Evolutionary conservation across 805 yeast species (phyloP).

Genomic region (Sporopachydermia lactativora): DNA sequence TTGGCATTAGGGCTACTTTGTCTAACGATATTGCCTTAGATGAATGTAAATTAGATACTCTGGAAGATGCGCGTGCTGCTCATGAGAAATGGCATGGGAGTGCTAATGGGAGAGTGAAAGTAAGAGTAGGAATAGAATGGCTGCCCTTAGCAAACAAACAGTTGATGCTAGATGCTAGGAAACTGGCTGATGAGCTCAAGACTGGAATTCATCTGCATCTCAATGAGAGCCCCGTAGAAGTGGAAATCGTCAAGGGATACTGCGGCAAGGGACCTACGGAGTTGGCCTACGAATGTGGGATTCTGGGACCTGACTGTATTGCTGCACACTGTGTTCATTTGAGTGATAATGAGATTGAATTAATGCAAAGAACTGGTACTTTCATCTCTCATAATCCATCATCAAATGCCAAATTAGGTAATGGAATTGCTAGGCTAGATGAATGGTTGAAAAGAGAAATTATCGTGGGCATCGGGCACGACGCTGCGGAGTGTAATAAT

Average conservation of each 20-base stretch:
- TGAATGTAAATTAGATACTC: constrained; percentile 4
- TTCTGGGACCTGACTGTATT: constrained; percentile 7
- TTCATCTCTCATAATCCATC: constrained; percentile 5
- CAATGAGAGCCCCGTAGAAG: constrained; percentile 5
- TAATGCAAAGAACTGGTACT: constrained; percentile 4
- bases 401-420: constrained; percentile 6
- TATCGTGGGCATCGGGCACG: constrained; percentile 5
- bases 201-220: constrained; percentile 6
- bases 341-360: constrained; percentile 4
- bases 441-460: constrained; percentile 3
- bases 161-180: constrained; percentile 4
- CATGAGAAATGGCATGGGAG: constrained; percentile 2
- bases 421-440: constrained; percentile 5
- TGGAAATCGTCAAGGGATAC: constrained; percentile 3
- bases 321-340: constrained; percentile 8
- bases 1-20: constrained; percentile 5
- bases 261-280: constrained; percentile 3
- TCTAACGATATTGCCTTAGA: constrained; percentile 6
- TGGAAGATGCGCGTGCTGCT: constrained; percentile 4
- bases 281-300: constrained; percentile 5
- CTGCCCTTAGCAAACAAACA: constrained; percentile 4
- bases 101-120: constrained; percentile 6
- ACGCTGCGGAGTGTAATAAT: constrained; percentile 7
- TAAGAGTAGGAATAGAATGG: constrained; percentile 6
- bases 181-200: constrained; percentile 5